A percentile compares a stretch with the other conserved stretches of the same genome.
Conservation (phyloP, 1,139 yeast genomes). For the Pneumocystis carinii region DNA sequence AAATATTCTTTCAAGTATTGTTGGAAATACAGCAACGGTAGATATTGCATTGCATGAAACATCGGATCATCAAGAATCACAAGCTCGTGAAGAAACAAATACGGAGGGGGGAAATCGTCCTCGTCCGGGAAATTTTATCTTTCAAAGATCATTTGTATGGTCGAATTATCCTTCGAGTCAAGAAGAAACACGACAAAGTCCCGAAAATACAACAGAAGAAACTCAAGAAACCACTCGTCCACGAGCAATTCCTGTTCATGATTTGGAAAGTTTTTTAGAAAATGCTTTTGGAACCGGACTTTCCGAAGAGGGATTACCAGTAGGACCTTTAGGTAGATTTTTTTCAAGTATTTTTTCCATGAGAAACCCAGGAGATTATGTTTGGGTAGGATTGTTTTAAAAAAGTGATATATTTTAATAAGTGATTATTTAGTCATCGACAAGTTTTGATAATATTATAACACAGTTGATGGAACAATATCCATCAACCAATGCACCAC, state of each 20-base stretch:
- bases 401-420: not conserved
- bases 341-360: not conserved
- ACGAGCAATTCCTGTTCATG: not conserved
- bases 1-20: not conserved
- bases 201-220: not conserved
- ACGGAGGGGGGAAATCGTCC: not conserved
- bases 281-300: not conserved
- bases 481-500: conserved; percentile 10
- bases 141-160: not conserved
- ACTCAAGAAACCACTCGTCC: not conserved
- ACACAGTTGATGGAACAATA: conserved; percentile 16
- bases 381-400: not conserved
- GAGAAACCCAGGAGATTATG: not conserved
- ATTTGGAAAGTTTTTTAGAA: not conserved
- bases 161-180: not conserved
- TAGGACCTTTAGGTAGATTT: not conserved
- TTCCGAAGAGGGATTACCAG: not conserved
- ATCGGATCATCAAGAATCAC: not conserved
- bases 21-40: not conserved
- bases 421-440: conserved; percentile 2
- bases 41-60: not conserved
- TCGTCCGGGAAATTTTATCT: not conserved
- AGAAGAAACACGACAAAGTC: not conserved
- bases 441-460: conserved; percentile 14
- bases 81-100: not conserved